Percentiles rank a stretch among this genome's conserved stretches.
Conservation (phyloP, 345 rosid species). For the Rhodamnia rubescens region DNA sequence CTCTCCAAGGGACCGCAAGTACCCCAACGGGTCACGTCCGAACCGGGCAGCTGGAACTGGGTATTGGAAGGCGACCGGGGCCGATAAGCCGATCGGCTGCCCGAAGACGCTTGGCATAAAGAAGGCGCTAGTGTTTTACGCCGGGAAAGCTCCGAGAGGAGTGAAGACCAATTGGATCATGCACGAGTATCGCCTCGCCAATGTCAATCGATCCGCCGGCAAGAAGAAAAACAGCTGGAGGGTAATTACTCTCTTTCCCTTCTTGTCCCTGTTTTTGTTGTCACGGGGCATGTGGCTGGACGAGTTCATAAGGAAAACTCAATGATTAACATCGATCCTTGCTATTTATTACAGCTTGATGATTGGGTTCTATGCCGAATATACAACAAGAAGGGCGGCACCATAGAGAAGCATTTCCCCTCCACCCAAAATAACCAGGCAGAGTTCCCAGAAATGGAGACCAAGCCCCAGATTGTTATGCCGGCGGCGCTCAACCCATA, state of each 20-base stretch:
- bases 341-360: constrained; percentile 44
- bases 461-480: constrained; percentile 22
- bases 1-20: constrained; percentile 84
- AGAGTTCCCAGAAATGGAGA: constrained; percentile 14
- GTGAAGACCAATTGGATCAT: constrained; percentile 93
- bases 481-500: background rate
- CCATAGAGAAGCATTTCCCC: constrained; percentile 36
- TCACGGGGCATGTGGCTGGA: background rate
- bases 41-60: constrained; percentile 90
- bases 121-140: constrained; percentile 83
- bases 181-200: constrained; percentile 91
- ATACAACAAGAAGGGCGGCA: constrained; percentile 83
- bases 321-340: background rate
- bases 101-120: constrained; percentile 73
- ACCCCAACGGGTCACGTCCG: constrained; percentile 88
- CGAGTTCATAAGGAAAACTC: background rate
- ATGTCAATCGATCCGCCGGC: constrained; percentile 70
- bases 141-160: constrained; percentile 82
- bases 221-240: constrained; percentile 39
- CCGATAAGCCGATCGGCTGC: constrained; percentile 81
- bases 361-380: constrained; percentile 80
- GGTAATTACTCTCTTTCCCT: constrained; percentile 24
- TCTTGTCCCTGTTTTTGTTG: background rate
- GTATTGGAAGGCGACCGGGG: constrained; percentile 97
- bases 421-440: constrained; percentile 2